A percentile compares a stretch with the other conserved stretches of the same genome.
These are phyloP conservation scores for Leccinellum rugosiceps DNA, from an alignment of 768 basidiomycete genomes.

Conservation along the genomic window DNA sequence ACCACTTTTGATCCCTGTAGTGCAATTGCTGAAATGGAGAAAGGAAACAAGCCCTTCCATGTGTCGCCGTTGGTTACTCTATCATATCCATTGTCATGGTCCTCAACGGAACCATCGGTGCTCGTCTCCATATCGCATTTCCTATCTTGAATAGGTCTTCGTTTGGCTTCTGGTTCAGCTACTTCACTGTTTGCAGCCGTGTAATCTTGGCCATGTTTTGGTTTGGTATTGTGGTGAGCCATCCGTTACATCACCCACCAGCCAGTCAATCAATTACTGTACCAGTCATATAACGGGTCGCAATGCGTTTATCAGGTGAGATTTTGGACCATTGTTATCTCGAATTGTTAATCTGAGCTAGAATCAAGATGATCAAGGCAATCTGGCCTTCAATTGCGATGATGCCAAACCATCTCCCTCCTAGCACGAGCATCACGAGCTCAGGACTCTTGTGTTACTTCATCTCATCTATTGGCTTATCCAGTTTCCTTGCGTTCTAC, in stretches of 20 bases:
- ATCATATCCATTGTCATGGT: conserved; percentile 76
- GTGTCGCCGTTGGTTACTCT: conserved; percentile 68
- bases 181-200: conserved; percentile 80
- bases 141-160: conserved; percentile 76
- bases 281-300: conserved; percentile 55
- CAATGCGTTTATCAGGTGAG: conserved; percentile 66
- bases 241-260: background rate
- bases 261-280: background rate
- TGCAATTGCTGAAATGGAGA: background rate
- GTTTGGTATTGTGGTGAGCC: conserved; percentile 66
- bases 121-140: conserved; percentile 74
- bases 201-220: conserved; percentile 79
- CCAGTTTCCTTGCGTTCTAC: conserved; percentile 70
- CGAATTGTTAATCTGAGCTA: background rate
- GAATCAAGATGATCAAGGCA: conserved; percentile 62
- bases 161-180: conserved; percentile 88
- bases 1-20: background rate
- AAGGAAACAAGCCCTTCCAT: conserved; percentile 65
- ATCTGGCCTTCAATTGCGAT: conserved; percentile 74
- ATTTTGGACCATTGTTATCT: background rate
- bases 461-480: conserved; percentile 73
- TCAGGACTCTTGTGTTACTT: conserved; percentile 73
- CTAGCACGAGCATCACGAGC: conserved; percentile 58
- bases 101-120: conserved; percentile 78
- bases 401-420: conserved; percentile 63